phyloP scores from a whole-genome alignment of 1,139 yeast species.

The Diutina ranongensis region DNA sequence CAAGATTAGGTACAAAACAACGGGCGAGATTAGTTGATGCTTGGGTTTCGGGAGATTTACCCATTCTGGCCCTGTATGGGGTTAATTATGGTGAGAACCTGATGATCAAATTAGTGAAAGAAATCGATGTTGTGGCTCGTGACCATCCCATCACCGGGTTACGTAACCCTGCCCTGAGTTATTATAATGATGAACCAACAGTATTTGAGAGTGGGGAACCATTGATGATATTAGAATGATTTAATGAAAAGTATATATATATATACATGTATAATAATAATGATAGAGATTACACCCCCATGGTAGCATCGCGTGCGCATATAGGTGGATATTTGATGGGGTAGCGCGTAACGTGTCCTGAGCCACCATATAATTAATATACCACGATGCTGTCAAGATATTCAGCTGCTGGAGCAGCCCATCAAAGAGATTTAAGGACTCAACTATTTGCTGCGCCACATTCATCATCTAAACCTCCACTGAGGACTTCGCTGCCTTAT shows the following conservation, averaged over 20 bases:
- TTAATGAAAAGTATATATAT: too few species aligned
- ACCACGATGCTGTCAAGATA: conserved; percentile 15
- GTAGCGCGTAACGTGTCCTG: conserved; percentile 3
- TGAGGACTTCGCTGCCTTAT: conserved; percentile 40
- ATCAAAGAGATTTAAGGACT: conserved; percentile 36
- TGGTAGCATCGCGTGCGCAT: too few species aligned
- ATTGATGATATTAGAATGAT: background rate
- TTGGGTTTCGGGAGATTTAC: conserved; percentile 39
- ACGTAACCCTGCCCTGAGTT: conserved; percentile 33
- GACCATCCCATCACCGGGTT: conserved; percentile 33
- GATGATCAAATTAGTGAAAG: conserved; percentile 43
- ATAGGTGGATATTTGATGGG: too few species aligned
- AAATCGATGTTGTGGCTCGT: conserved; percentile 32
- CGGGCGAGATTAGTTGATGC: conserved; percentile 57
- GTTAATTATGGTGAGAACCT: conserved; percentile 59
- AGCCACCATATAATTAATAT: background rate
- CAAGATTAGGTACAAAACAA: conserved; percentile 66
- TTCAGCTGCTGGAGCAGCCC: conserved; percentile 26
- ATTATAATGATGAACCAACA: conserved; percentile 18
- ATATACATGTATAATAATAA: too few species aligned
- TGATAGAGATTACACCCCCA: too few species aligned
- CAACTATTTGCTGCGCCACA: conserved; percentile 25
- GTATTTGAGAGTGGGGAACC: background rate
- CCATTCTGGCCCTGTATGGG: conserved; percentile 32
- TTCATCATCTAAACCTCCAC: conserved; percentile 18